A percentile compares a stretch with the other conserved stretches of the same genome.
Conservation (phyloP, 768 basidiomycete species). For the Suillus paluster region DNA sequence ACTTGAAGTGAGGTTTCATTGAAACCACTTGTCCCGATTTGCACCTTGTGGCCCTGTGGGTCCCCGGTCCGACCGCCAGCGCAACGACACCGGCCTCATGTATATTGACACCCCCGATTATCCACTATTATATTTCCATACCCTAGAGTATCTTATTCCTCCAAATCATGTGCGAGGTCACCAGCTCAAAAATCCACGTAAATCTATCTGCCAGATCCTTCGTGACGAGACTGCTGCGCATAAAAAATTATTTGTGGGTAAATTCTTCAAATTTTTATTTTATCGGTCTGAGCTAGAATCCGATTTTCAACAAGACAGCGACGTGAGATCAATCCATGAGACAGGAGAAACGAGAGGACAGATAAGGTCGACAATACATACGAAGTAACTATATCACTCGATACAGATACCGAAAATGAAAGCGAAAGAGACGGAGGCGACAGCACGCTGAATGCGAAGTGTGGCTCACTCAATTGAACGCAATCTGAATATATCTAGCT, state of each 20-base stretch:
- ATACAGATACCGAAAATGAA: neutral
- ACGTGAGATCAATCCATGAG: neutral
- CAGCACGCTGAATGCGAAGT: neutral
- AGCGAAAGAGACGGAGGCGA: neutral
- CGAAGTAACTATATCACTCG: neutral
- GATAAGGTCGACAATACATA: neutral
- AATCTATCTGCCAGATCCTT: neutral
- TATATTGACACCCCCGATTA: constrained; percentile 5
- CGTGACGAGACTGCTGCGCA: neutral
- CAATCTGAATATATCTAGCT: constrained; percentile 2
- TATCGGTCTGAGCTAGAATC: neutral
- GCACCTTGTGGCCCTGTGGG: constrained; percentile 9
- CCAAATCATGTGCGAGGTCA: constrained; percentile 2
- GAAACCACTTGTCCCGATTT: constrained; percentile 11
- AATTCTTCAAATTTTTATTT: constrained; percentile 5
- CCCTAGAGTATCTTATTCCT: too few species aligned
- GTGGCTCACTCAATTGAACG: too few species aligned
- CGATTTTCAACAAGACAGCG: neutral
- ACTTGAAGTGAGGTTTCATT: constrained; percentile 8
- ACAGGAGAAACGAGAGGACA: neutral
- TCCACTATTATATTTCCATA: too few species aligned
- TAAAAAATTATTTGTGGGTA: neutral
- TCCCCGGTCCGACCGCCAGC: constrained; percentile 9
- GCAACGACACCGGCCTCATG: constrained; percentile 8
- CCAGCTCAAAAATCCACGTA: neutral